Base-by-base conservation (phyloP, 2,329 filamentous ascomycete species). In the Neonectria coccinea region DNA sequence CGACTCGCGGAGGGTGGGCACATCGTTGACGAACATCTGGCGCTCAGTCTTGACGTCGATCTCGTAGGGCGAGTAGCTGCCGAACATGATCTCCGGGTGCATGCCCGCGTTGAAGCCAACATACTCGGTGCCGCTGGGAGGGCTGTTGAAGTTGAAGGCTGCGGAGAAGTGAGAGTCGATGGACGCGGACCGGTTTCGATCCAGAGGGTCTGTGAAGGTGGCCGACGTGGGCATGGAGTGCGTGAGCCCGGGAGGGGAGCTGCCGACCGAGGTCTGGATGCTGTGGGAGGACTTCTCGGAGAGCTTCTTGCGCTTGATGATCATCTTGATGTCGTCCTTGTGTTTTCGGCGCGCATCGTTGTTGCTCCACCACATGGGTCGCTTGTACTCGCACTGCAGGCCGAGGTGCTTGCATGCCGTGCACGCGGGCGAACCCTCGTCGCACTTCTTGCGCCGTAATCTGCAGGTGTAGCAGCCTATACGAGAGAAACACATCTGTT, bases 361-460 rank as follows among this genome's bases (percentile, higher is more conserved):
- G 85, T 96, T 97, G 81, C 91, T 92, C 96, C 96, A 99, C 96
- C 96, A 99, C 82, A 92, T 89, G 41, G 96, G 96, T 76, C 94
- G 86, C 86, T 97, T 97, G 84, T 98, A 99, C 84, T 98, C 94
- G 83, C 96, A 99, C 75, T 87, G 86, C 62, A 99, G 86, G 58
- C 92, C 92, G 61, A 99, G 90, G 76, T 89, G 85, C 73, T 88
- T 89, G 85, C 88, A 91, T 66, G 88, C 88, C 16, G 86, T 85
- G 83, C 88, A 91, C 74, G 84, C 81, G 57, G 87, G 87, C 41
- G 83, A 81, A 67, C 86, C 87, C 78, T 91, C 88, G 74, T 91
- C 88, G 80, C 88, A 91, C 84, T 91, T 91, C 81, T 91, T 91
- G 69, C 88, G 84, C 76, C 88, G 82, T 73, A 91, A 78, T 78